phyloP scores from a whole-genome alignment of 352 stramenopile genomes.

The Thraustochytrium sp. region DNA sequence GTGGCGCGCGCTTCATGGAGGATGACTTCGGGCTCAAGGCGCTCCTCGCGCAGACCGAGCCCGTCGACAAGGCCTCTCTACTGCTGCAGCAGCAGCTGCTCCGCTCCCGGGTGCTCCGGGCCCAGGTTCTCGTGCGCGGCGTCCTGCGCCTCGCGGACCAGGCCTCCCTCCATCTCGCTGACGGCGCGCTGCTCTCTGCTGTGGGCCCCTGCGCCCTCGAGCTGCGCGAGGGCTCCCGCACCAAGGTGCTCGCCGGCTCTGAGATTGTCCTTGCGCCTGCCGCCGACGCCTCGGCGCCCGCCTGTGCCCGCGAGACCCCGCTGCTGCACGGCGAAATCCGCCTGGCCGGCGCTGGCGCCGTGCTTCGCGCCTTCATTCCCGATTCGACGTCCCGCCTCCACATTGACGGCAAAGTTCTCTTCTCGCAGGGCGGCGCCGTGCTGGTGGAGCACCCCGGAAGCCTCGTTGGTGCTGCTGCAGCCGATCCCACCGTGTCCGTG shows the following conservation, averaged over 20 bases:
- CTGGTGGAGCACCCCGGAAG: not conserved
- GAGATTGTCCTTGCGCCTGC: not conserved
- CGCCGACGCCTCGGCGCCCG: not conserved
- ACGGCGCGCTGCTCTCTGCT: not conserved
- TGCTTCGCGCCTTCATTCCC: not conserved
- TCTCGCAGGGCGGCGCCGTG: not conserved
- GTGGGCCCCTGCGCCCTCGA: not conserved
- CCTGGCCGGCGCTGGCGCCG: not conserved
- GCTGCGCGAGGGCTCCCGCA: not conserved
- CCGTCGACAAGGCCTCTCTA: not conserved
- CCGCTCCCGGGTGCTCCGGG: not conserved
- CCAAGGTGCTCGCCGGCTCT: not conserved
- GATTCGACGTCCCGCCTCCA: not conserved
- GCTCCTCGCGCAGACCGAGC: not conserved
- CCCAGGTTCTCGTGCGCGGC: not conserved
- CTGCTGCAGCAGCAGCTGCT: not conserved
- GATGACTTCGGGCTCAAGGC: not conserved
- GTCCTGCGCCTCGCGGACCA: not conserved
- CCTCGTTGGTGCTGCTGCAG: too few species aligned
- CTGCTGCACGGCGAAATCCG: not conserved
- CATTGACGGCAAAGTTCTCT: not conserved
- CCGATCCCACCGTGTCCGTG: too few species aligned
- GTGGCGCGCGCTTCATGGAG: not conserved
- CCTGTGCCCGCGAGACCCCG: not conserved
- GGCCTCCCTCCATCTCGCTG: not conserved